Evolutionary conservation across 208 protist genomes (phyloP).

Genomic region (Wallacemonas rigidus): DNA sequence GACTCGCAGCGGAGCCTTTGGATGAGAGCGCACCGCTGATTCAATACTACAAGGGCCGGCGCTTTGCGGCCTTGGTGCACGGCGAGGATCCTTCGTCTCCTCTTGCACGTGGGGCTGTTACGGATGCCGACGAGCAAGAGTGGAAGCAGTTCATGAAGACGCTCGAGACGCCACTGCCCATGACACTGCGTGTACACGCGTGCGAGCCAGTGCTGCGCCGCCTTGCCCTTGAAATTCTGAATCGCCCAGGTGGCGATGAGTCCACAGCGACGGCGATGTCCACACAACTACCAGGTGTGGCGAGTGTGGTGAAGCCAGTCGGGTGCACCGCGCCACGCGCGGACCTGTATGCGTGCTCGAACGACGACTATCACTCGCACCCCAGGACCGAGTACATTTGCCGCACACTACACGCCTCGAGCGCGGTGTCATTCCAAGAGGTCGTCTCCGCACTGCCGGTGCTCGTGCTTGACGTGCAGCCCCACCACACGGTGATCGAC

Average conservation of each 20-base stretch:
- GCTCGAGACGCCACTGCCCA: conserved; percentile 73
- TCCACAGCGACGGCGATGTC: background rate
- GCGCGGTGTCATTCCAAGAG: conserved; percentile 89
- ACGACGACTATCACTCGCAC: conserved; percentile 77
- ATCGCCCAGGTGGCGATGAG: conserved; percentile 15
- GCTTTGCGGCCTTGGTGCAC: conserved; percentile 56
- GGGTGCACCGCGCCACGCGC: conserved; percentile 26
- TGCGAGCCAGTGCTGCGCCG: conserved; percentile 52
- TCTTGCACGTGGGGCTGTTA: conserved; percentile 17
- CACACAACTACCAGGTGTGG: conserved; percentile 20
- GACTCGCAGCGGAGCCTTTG: conserved; percentile 28
- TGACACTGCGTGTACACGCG: conserved; percentile 84
- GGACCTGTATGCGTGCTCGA: conserved; percentile 72
- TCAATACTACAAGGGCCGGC: conserved; percentile 78
- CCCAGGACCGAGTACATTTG: conserved; percentile 68
- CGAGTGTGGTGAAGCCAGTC: conserved; percentile 42
- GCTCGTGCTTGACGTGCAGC: conserved; percentile 68
- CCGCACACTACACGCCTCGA: conserved; percentile 84
- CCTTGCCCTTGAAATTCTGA: conserved; percentile 50
- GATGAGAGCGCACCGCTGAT: conserved; percentile 66
- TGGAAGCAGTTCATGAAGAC: conserved; percentile 64
- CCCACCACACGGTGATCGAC: conserved; percentile 85
- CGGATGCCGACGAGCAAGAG: conserved; percentile 37
- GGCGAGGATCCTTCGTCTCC: conserved; percentile 40
- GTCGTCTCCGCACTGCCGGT: conserved; percentile 87